Percentiles rank a stretch among this genome's conserved stretches.
Evolutionary conservation across 23 red algal genomes (phyloP).

Genomic region (Agarophyton chilense): DNA sequence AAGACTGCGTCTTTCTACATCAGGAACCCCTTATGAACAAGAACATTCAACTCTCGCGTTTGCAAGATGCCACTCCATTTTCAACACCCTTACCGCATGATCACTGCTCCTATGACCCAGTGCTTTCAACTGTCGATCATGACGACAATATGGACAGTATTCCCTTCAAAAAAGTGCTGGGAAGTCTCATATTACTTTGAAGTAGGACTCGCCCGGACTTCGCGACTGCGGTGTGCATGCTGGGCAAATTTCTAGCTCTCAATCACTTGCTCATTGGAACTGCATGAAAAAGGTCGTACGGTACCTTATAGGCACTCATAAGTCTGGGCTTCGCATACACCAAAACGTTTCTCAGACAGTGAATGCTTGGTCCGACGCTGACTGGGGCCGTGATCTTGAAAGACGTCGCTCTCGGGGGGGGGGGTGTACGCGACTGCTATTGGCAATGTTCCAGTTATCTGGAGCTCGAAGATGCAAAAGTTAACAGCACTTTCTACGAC

Average conservation of each 20-base stretch:
- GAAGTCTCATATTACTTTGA: neutral
- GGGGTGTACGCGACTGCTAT: neutral
- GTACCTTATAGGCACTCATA: slow-evolving; percentile 23
- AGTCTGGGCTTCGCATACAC: neutral
- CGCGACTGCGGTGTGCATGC: neutral
- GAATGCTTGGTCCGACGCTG: neutral
- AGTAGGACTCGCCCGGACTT: neutral
- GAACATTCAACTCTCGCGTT: neutral
- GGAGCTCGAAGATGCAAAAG: neutral
- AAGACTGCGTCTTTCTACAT: neutral
- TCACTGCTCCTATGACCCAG: slow-evolving; percentile 4
- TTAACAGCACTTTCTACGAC: slow-evolving; percentile 3
- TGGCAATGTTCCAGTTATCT: slow-evolving; percentile 5
- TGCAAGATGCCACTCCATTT: neutral
- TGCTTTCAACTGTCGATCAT: neutral
- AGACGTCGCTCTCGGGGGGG: neutral
- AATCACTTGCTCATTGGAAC: neutral
- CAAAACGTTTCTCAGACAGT: neutral
- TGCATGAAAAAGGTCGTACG: neutral
- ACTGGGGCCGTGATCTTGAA: neutral
- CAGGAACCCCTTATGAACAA: slow-evolving; percentile 27
- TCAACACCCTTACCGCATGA: neutral
- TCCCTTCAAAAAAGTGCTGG: neutral
- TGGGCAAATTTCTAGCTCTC: neutral
- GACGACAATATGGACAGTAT: neutral